Base-by-base conservation (phyloP, 1,139 yeast species). In the Lodderomyces parapsilosis region DNA sequence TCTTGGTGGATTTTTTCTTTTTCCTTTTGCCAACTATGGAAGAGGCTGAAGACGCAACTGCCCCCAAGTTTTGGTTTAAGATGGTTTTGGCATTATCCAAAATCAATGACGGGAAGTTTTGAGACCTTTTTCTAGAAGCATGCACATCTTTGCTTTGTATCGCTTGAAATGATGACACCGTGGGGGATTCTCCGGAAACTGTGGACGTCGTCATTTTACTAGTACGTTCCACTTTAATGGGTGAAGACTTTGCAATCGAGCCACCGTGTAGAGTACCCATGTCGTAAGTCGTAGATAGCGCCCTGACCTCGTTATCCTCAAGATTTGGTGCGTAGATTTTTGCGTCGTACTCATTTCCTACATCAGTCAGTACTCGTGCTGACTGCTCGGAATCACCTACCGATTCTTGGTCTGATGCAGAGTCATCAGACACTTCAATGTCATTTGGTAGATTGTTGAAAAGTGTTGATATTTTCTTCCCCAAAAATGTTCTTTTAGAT, bases 401-500 rank as follows among this genome's bases (percentile, higher is more conserved):
- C 1, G 75, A 65, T 36, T 72, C 78, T 40, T 58, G 54, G 41
- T 72, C 78, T 2, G 75, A 68, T 5, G 74, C 77, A 3, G 76
- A 70, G 51, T 73, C 78, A 44, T 74, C 79, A 0, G 77, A 71
- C 7, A 74, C 53, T 47, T 73, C 78, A 42, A 74, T 71, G 54
- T 74, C 79, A 50, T 74, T 74, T 9, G 79, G 79, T 11, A 74
- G 55, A 40, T 74, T 74, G 45, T 67, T 74, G 53, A 74, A 74
- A 2, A 72, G 66, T 6, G 76, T 63, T 1, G 75, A 60, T 10
- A 69, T 69, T 46, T 60, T 51, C 17, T 41, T 45, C 35, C 42
- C 45, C 14, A 49, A 30, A 18, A 44, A 35, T 25, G 39, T 42
- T 10, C 38, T 42, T 15, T 39, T 39, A 13, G 31, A 6, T 11